phyloP scores from a whole-genome alignment of 305 asterid species.

The Fraxinus floribunda region DNA sequence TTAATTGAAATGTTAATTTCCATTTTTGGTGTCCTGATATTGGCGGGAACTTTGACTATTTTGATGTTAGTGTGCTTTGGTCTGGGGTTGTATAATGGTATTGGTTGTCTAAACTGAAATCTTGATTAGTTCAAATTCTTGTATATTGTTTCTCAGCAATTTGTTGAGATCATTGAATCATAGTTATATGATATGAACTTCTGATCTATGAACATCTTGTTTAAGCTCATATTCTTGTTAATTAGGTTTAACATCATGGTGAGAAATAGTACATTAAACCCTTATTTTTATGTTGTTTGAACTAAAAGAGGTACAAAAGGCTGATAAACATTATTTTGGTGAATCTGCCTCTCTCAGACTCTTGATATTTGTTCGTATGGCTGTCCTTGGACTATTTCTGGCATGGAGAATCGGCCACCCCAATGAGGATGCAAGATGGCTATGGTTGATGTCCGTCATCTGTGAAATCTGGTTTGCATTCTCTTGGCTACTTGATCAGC shows the following conservation, averaged over 20 bases:
- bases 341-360: constrained; percentile 17
- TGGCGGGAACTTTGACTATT: background rate
- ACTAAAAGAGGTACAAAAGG: background rate
- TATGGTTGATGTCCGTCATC: constrained; percentile 30
- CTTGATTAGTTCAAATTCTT: background rate
- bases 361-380: constrained; percentile 28
- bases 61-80: background rate
- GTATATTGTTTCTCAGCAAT: background rate
- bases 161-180: background rate
- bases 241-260: background rate
- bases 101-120: background rate
- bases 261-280: background rate
- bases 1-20: background rate
- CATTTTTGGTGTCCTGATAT: background rate
- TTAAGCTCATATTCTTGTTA: background rate
- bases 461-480: constrained; percentile 36
- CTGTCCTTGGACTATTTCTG: constrained; percentile 25
- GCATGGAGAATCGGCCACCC: constrained; percentile 26
- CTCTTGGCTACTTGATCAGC: constrained; percentile 32
- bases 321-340: constrained; percentile 16
- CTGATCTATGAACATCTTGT: background rate
- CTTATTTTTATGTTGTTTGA: background rate
- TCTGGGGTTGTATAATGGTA: background rate
- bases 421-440: constrained; percentile 31
- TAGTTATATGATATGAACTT: background rate